phyloP scores from a whole-genome alignment of 352 stramenopile species.

The Phytophthora ohioensis region DNA sequence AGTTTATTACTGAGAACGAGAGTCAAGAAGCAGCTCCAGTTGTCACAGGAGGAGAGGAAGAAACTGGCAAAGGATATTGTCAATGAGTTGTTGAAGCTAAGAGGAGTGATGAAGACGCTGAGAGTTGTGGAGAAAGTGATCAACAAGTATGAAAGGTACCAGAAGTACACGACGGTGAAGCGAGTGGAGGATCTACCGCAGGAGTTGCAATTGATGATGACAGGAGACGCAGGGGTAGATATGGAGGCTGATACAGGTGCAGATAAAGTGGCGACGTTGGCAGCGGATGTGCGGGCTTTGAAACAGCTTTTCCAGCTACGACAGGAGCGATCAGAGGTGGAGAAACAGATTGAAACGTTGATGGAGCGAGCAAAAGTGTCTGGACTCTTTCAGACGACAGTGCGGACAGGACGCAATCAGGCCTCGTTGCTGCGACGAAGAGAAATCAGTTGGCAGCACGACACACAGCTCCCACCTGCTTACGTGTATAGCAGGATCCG shows the following conservation, averaged over 20 bases:
- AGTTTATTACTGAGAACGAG: constrained; percentile 70
- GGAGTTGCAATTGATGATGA: constrained; percentile 56
- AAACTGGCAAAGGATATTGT: constrained; percentile 70
- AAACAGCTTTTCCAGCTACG: constrained; percentile 80
- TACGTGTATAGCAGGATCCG: constrained; percentile 86
- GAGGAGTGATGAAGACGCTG: constrained; percentile 59
- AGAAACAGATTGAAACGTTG: constrained; percentile 43
- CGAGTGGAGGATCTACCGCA: constrained; percentile 63
- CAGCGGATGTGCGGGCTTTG: constrained; percentile 76
- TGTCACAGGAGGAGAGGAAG: constrained; percentile 52
- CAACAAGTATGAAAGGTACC: constrained; percentile 74
- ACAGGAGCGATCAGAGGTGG: constrained; percentile 45
- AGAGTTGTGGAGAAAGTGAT: constrained; percentile 72
- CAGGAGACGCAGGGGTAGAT: neutral
- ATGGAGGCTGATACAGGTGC: constrained; percentile 17
- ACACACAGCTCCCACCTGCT: constrained; percentile 49
- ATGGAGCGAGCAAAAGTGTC: constrained; percentile 50
- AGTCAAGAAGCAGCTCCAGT: constrained; percentile 39
- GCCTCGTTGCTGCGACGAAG: constrained; percentile 56
- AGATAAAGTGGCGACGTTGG: constrained; percentile 60
- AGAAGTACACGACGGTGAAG: constrained; percentile 57
- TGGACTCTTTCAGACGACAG: constrained; percentile 57
- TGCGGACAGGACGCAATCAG: constrained; percentile 68
- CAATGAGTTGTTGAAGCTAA: constrained; percentile 47
- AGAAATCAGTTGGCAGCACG: constrained; percentile 51